Evolutionary conservation across 345 rosid species (phyloP).

Genomic region (Pistacia atlantica): DNA sequence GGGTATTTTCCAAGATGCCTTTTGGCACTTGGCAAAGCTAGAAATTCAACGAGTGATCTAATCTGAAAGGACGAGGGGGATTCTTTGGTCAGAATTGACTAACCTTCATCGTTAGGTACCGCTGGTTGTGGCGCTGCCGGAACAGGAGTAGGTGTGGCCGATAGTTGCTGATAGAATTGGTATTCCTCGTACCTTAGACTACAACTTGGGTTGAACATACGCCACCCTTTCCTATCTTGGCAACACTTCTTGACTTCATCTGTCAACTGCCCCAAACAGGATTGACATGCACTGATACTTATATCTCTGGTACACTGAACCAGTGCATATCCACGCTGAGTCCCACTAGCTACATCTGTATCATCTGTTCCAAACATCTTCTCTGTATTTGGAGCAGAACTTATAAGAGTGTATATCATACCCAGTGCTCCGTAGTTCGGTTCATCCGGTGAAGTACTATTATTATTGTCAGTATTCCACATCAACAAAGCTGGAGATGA

Average conservation of each 20-base stretch:
- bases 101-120: constrained; percentile 19
- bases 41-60: not conserved
- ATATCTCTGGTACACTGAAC: constrained; percentile 38
- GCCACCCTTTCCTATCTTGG: constrained; percentile 6
- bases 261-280: not conserved
- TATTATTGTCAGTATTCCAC: not conserved
- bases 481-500: not conserved
- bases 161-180: not conserved
- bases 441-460: constrained; percentile 2
- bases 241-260: not conserved
- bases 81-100: constrained; percentile 10
- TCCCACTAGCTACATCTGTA: not conserved
- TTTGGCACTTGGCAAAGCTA: too few relatives aligned
- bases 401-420: not conserved
- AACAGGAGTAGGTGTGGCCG: not conserved
- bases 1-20: too few relatives aligned
- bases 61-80: not conserved
- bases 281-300: not conserved
- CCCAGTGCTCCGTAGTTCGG: constrained; percentile 5
- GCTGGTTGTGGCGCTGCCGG: constrained; percentile 16
- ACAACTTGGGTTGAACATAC: constrained; percentile 8
- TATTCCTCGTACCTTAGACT: not conserved
- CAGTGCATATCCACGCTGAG: constrained; percentile 14
- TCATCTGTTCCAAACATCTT: constrained; percentile 2
- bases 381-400: not conserved